Evolutionary conservation across 371 early-diverging fungal species (phyloP), one percentile per base, ranked within the genome.

Genomic region (Mitosporidium daphniae): DNA sequence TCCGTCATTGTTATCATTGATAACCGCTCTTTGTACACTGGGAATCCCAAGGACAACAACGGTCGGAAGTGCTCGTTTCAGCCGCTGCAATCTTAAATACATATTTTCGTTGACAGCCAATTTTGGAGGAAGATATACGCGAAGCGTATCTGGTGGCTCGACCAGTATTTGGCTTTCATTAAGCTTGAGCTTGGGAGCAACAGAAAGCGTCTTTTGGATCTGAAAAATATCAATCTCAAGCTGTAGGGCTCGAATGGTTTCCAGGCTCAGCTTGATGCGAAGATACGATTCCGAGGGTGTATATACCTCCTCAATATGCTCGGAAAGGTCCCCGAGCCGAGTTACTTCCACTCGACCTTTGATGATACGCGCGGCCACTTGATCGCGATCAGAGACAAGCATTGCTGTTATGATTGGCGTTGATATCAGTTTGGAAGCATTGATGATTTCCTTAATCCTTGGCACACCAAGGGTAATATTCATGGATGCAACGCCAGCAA

Each of bases 381-480:
- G 59, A 39, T 32, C 55, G 17, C 41, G 34, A 10, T 53, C 50
- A 26, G 53, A 51, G 26, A 64, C 53, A 17, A 89, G 50, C 12
- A 51, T 52, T 22, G 73, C 65, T 2, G 51, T 59, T 31, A 93
- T 82, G 37, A 91, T 67, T 1, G 98, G 95, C 0, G 93, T 93
- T 16, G 61, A 61, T 27, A 97, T 91, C 21, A 45, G 49, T 38
- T 77, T 80, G 29, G 75, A 57, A 9, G 67, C 71, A 35, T 70
- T 70, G 7, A 50, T 78, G 41, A 84, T 75, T 52, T 78, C 82
- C 48, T 91, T 91, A 46, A 94, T 71, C 43, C 95, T 69, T 2
- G 98, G 98, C 24, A 97, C 94, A 56, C 98, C 98, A 34, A 86
- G 58, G 0, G 98, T 86, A 33, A 93, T 68, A 59, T 84, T 97